Conservation (phyloP, 2,329 filamentous ascomycete genomes). For the Falciphora oryzae region DNA sequence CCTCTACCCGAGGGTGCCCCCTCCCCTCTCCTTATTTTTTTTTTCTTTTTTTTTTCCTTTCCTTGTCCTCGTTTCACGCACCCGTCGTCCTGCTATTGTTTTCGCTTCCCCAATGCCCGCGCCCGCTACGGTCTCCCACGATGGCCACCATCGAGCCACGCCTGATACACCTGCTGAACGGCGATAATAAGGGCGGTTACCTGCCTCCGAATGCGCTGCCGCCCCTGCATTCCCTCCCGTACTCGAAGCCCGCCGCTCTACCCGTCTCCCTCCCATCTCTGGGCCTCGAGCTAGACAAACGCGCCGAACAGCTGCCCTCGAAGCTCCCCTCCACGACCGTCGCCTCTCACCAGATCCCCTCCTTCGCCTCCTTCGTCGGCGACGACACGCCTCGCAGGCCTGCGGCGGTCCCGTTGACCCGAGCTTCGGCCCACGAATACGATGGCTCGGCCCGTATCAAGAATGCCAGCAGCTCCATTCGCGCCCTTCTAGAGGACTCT, state of each 20-base stretch:
- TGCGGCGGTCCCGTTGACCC: neutral
- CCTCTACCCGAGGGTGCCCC: neutral
- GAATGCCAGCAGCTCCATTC: slow-evolving; percentile 28
- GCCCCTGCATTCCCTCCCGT: slow-evolving; percentile 43
- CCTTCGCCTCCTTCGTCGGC: slow-evolving; percentile 16
- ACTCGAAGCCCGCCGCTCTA: slow-evolving; percentile 36
- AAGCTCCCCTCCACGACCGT: slow-evolving; percentile 13
- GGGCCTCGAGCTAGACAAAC: slow-evolving; percentile 41
- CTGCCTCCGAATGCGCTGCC: slow-evolving; percentile 47
- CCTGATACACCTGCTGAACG: slow-evolving; percentile 59
- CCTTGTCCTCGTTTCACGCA: slow-evolving; percentile 11
- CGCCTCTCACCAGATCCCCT: slow-evolving; percentile 19
- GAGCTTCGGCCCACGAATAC: slow-evolving; percentile 13
- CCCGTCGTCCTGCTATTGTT: slow-evolving; percentile 3
- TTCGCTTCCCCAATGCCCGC: slow-evolving; percentile 31
- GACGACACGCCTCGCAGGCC: slow-evolving; percentile 10
- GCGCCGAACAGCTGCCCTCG: slow-evolving; percentile 30
- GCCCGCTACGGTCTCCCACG: slow-evolving; percentile 31
- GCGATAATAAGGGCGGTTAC: slow-evolving; percentile 38
- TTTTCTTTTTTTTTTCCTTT: slow-evolving; percentile 11
- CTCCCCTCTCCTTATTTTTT: neutral
- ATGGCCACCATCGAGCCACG: slow-evolving; percentile 64
- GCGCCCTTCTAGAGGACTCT: slow-evolving; percentile 34
- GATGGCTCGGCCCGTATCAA: slow-evolving; percentile 14
- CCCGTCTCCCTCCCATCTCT: slow-evolving; percentile 42